Percentiles rank a stretch among this genome's conserved stretches.
phyloP scores from a whole-genome alignment of 352 stramenopile species.

The Phytophthora syringae region DNA sequence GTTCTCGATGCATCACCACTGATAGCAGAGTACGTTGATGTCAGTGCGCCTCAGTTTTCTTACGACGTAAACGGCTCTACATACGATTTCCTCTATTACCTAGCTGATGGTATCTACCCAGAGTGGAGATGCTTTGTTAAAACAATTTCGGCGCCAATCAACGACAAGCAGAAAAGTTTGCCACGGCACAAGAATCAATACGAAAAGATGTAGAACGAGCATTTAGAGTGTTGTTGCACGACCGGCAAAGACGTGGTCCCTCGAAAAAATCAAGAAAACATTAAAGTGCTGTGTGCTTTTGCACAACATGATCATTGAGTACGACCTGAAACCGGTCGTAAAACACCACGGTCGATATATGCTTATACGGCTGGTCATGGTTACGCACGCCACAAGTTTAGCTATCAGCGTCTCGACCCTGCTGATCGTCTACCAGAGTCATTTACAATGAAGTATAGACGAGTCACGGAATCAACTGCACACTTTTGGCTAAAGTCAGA shows the following conservation, averaged over 20 bases:
- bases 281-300: background rate
- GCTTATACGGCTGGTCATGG: background rate
- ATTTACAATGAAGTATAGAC: background rate
- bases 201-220: too few relatives aligned
- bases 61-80: background rate
- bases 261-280: too few relatives aligned
- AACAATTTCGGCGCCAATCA: too few relatives aligned
- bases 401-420: too few relatives aligned
- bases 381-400: background rate
- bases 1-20: background rate
- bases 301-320: constrained; percentile 2
- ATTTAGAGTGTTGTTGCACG: too few relatives aligned
- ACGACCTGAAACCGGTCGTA: background rate
- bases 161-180: too few relatives aligned
- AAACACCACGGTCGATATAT: background rate
- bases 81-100: background rate
- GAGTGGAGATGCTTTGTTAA: too few relatives aligned
- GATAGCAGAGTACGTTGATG: background rate
- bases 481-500: constrained; percentile 1
- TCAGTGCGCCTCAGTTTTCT: background rate
- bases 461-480: background rate
- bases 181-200: too few relatives aligned
- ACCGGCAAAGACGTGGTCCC: too few relatives aligned
- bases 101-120: too few relatives aligned
- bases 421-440: background rate